Conservation (phyloP, 2,329 filamentous ascomycete genomes). For the Blumeria graminis region DNA sequence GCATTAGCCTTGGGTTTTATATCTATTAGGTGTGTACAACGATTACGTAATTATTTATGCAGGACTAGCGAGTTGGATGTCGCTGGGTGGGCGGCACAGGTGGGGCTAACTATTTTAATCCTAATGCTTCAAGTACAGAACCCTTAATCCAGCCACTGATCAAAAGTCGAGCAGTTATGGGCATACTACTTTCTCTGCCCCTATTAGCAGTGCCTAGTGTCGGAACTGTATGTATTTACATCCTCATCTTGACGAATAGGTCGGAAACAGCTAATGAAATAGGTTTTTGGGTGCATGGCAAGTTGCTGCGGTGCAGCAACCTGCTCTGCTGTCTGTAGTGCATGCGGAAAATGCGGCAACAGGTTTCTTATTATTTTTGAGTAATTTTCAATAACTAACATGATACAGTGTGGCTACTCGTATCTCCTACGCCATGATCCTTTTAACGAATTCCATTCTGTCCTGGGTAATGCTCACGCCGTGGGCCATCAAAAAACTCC, state of each 20-base stretch:
- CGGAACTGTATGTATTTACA: constrained; percentile 42
- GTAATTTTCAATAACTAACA: constrained; percentile 3
- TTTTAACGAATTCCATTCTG: constrained; percentile 86
- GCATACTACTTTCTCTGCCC: constrained; percentile 72
- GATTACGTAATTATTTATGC: too few species aligned
- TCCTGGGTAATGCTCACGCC: constrained; percentile 99
- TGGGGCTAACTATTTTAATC: too few species aligned
- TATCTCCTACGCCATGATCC: constrained; percentile 84
- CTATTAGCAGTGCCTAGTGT: constrained; percentile 70
- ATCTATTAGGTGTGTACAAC: too few species aligned
- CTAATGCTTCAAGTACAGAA: too few species aligned
- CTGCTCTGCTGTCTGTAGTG: constrained; percentile 84
- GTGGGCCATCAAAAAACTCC: constrained; percentile 90
- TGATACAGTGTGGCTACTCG: constrained; percentile 63
- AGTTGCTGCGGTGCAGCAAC: constrained; percentile 95
- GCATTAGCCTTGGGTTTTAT: too few species aligned
- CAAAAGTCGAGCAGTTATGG: constrained; percentile 31
- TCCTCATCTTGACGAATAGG: neutral
- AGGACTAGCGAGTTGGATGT: too few species aligned
- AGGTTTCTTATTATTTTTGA: constrained; percentile 28
- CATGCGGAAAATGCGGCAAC: constrained; percentile 92
- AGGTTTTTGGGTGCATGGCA: constrained; percentile 56
- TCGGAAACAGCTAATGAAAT: constrained; percentile 5
- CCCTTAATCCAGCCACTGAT: too few species aligned
- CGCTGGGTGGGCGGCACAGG: too few species aligned